Evolutionary conservation across 495 filamentous ascomycete genomes (phyloP).

Genomic region (Annulohypoxylon stygium): DNA sequence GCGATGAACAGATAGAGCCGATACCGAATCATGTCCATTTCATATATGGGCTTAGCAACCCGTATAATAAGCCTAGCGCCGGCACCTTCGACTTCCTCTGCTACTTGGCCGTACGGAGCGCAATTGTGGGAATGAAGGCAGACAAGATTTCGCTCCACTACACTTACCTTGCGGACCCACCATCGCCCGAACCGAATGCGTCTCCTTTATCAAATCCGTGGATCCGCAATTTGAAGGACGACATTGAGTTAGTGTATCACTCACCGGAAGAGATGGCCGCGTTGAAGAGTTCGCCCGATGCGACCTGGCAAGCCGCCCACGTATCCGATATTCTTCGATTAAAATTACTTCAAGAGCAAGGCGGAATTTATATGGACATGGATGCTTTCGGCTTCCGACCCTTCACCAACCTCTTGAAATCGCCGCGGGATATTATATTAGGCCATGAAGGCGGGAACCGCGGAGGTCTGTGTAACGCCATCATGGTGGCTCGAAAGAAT

Average conservation of each 20-base stretch:
- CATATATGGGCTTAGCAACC: constrained; percentile 60
- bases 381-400: constrained; percentile 59
- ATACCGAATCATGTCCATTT: constrained; percentile 65
- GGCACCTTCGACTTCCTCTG: constrained; percentile 60
- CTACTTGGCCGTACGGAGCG: constrained; percentile 61
- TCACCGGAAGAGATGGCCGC: constrained; percentile 51
- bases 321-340: constrained; percentile 62
- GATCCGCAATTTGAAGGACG: constrained; percentile 54
- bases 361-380: constrained; percentile 62
- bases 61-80: constrained; percentile 51
- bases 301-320: constrained; percentile 58
- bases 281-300: constrained; percentile 47
- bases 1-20: constrained; percentile 44
- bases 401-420: constrained; percentile 51
- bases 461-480: constrained; percentile 61
- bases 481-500: constrained; percentile 59
- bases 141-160: constrained; percentile 61
- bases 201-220: constrained; percentile 58
- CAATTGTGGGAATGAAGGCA: constrained; percentile 58
- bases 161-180: constrained; percentile 57
- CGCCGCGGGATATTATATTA: constrained; percentile 56
- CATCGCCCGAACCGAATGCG: constrained; percentile 53
- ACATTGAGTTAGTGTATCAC: constrained; percentile 60
- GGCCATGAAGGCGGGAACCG: constrained; percentile 63
- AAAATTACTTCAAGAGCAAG: constrained; percentile 56